Evolutionary conservation across 1,139 yeast species (phyloP).

Genomic region (Zhuliangozyma blackwelliae): DNA sequence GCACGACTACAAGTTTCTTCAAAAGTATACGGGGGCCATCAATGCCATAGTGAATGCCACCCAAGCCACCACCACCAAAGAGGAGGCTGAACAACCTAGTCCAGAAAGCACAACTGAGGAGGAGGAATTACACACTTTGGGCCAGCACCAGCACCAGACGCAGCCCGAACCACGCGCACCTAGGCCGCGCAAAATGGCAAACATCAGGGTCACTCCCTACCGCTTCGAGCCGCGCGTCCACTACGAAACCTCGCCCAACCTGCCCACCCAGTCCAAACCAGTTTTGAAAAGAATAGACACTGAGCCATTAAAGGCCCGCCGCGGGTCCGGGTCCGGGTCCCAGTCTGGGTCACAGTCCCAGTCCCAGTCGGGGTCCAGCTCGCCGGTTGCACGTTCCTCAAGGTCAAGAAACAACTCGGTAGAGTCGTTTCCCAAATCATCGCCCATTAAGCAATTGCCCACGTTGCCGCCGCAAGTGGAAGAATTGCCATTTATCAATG

Average conservation of each 20-base stretch:
- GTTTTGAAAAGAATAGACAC: slow-evolving; percentile 7
- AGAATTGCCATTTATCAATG: slow-evolving; percentile 39
- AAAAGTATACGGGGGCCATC: not conserved
- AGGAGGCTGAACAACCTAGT: not conserved
- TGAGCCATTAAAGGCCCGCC: slow-evolving; percentile 4
- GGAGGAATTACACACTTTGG: not conserved
- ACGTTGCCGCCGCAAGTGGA: slow-evolving; percentile 17
- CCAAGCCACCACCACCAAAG: not conserved
- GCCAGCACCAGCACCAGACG: not conserved
- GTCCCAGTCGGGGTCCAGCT: not conserved
- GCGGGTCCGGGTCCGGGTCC: not conserved
- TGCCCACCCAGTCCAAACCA: slow-evolving; percentile 2
- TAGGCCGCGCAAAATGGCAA: slow-evolving; percentile 6
- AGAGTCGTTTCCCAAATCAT: not conserved
- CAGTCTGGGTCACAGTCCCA: not conserved
- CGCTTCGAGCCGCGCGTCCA: slow-evolving; percentile 5
- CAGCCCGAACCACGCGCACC: slow-evolving; percentile 3
- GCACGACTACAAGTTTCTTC: not conserved
- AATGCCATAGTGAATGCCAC: not conserved
- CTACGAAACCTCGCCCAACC: not conserved
- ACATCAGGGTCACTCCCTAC: slow-evolving; percentile 12
- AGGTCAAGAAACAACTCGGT: slow-evolving; percentile 1
- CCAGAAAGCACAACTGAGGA: not conserved
- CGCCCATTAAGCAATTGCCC: slow-evolving; percentile 8
- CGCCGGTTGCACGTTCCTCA: not conserved